Evolutionary conservation across 352 stramenopile genomes (phyloP).

Genomic region (Phytophthora syringae): DNA sequence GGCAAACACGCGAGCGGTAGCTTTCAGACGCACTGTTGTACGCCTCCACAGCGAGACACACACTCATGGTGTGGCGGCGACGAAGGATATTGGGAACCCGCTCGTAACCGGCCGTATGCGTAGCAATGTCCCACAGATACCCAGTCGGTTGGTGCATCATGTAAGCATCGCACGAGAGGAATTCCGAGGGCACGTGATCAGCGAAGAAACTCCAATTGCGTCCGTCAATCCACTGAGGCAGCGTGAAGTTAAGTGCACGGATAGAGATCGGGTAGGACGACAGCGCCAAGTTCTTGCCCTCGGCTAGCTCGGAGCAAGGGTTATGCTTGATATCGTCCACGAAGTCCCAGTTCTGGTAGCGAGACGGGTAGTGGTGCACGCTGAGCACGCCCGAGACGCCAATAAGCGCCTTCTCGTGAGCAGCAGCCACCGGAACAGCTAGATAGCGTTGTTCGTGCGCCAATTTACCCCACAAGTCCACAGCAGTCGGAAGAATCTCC

Average conservation of each 20-base stretch:
- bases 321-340: conserved; percentile 84
- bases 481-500: conserved; percentile 53
- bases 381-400: conserved; percentile 77
- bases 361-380: conserved; percentile 81
- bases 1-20: conserved; percentile 62
- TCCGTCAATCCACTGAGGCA: conserved; percentile 82
- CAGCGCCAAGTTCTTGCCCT: conserved; percentile 50
- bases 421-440: conserved; percentile 71
- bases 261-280: conserved; percentile 80
- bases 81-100: conserved; percentile 80
- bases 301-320: conserved; percentile 55
- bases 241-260: conserved; percentile 72
- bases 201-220: conserved; percentile 79
- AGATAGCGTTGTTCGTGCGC: conserved; percentile 60
- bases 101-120: conserved; percentile 79
- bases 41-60: conserved; percentile 67
- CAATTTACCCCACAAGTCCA: conserved; percentile 63
- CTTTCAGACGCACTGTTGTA: conserved; percentile 74
- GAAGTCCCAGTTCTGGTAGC: conserved; percentile 90
- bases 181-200: conserved; percentile 59
- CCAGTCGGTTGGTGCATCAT: conserved; percentile 60
- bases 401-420: conserved; percentile 57
- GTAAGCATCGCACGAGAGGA: conserved; percentile 79
- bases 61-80: conserved; percentile 75
- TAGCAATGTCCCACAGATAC: conserved; percentile 77